These are phyloP conservation scores for Uncinocarpus reesii DNA, from an alignment of 2,329 filamentous ascomycete genomes.

Conservation along the genomic window DNA sequence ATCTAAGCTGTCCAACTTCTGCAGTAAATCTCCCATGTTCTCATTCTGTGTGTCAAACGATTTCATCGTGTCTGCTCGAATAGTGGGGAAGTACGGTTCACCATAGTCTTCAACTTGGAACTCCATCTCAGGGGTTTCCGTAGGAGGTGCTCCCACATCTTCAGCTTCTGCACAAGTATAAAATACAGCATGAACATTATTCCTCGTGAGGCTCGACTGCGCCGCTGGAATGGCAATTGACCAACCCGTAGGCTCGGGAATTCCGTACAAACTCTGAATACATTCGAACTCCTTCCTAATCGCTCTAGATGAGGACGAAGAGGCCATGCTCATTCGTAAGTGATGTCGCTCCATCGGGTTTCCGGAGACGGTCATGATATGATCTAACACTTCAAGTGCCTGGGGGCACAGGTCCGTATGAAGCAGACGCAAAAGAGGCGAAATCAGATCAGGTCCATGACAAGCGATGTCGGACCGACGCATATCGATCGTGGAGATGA, in stretches of 20 bases:
- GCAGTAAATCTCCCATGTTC: slow-evolving; percentile 71
- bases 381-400: slow-evolving; percentile 81
- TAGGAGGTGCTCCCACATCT: slow-evolving; percentile 49
- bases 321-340: slow-evolving; percentile 95
- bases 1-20: slow-evolving; percentile 66
- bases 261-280: slow-evolving; percentile 89
- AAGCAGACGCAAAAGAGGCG: slow-evolving; percentile 74
- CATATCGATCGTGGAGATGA: slow-evolving; percentile 90
- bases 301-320: slow-evolving; percentile 63
- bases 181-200: slow-evolving; percentile 92
- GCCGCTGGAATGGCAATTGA: slow-evolving; percentile 86
- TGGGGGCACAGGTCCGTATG: slow-evolving; percentile 92
- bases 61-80: slow-evolving; percentile 83
- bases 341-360: slow-evolving; percentile 90
- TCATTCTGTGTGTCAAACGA: slow-evolving; percentile 59
- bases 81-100: slow-evolving; percentile 62
- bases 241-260: slow-evolving; percentile 92
- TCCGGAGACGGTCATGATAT: slow-evolving; percentile 87
- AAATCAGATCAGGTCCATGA: slow-evolving; percentile 90
- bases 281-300: slow-evolving; percentile 91
- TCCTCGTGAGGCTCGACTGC: slow-evolving; percentile 73
- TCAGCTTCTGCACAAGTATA: slow-evolving; percentile 73
- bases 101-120: slow-evolving; percentile 84
- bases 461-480: slow-evolving; percentile 77
- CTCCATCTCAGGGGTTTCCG: slow-evolving; percentile 67